phyloP scores from a whole-genome alignment of 2,329 filamentous ascomycete species.

The Alternaria burnsii region DNA sequence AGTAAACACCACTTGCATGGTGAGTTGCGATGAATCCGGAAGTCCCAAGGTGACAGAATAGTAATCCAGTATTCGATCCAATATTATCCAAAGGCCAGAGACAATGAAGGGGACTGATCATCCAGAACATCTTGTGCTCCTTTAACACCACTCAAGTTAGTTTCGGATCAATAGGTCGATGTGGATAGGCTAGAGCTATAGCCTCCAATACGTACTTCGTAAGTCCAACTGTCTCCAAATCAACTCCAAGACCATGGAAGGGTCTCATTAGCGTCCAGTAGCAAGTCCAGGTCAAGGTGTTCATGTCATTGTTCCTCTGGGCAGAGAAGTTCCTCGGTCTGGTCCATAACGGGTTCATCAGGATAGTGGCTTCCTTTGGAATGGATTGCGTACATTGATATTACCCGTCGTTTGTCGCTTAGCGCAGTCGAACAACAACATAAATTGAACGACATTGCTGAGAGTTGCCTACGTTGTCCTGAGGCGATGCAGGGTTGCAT shows the following conservation, averaged over 20 bases:
- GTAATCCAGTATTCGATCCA: constrained; percentile 11
- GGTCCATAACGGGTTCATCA: background rate
- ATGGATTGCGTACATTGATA: constrained; percentile 17
- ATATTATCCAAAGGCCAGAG: constrained; percentile 13
- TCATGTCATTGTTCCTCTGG: background rate
- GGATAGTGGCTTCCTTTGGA: background rate
- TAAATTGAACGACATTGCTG: constrained; percentile 38
- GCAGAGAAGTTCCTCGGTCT: constrained; percentile 1
- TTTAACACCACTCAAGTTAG: constrained; percentile 46
- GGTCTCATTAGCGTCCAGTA: constrained; percentile 10
- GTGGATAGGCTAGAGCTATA: constrained; percentile 32
- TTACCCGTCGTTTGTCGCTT: constrained; percentile 24
- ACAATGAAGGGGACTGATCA: constrained; percentile 24
- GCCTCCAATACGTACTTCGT: constrained; percentile 50
- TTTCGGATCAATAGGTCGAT: constrained; percentile 40
- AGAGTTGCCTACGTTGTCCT: constrained; percentile 33
- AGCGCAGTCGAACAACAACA: constrained; percentile 36
- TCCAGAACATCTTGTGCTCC: constrained; percentile 24
- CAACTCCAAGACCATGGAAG: constrained; percentile 14
- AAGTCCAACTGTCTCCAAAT: constrained; percentile 30
- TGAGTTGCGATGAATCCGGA: background rate
- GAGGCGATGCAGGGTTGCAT: constrained; percentile 26
- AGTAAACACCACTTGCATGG: background rate
- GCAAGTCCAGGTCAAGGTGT: background rate
- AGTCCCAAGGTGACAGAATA: background rate